Base-by-base conservation (phyloP, 192 early-diverging fungal genomes). In the Thoreauomyces humboldtii region DNA sequence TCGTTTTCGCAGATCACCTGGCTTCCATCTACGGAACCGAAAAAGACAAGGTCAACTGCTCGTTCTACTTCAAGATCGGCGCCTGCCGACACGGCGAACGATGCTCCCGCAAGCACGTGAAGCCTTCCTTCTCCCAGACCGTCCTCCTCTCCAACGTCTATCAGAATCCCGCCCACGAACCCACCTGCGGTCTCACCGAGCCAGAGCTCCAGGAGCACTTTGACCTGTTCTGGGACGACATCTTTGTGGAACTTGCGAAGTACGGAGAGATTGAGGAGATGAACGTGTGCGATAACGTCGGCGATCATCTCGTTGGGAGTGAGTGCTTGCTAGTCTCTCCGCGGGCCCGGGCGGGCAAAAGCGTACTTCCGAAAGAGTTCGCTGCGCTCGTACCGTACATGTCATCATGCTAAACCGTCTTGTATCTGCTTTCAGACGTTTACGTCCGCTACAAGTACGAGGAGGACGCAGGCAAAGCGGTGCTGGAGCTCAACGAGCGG, bases 31-130 rank as follows among this genome's bases (percentile, higher is more conserved):
- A 95, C 73, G 95, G 95, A 37, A 98, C 95, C 19, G 95, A 98
- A 68, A 94, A 95, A 74, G 95, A 96, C 91, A 92, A 93, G 86
- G 94, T 98, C 61, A 94, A 98, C 71, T 98, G 96, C 78, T 93
- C 91, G 42, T 98, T 97, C 69, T 98, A 98, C 86, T 94, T 94
- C 85, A 98, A 99, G 82, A 99, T 98, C 51, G 97, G 97, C 29
- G 95, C 97, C 34, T 99, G 97, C 71, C 82, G 95, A 19, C 95
- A 98, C 68, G 95, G 94, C 50, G 97, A 99, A 67, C 85, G 92
- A 51, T 98, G 97, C 71, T 93, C 92, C 17, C 82, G 95, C 62
- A 95, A 96, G 75, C 97, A 99, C 63, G 91, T 97, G 56, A 93
- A 95, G 75, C 97, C 97, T 15, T 91, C 88, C 52, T 97, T 93